Evolutionary conservation across 2,329 filamentous ascomycete species (phyloP).

Genomic region (Ophiocordyceps camponoti-rufipedis): DNA sequence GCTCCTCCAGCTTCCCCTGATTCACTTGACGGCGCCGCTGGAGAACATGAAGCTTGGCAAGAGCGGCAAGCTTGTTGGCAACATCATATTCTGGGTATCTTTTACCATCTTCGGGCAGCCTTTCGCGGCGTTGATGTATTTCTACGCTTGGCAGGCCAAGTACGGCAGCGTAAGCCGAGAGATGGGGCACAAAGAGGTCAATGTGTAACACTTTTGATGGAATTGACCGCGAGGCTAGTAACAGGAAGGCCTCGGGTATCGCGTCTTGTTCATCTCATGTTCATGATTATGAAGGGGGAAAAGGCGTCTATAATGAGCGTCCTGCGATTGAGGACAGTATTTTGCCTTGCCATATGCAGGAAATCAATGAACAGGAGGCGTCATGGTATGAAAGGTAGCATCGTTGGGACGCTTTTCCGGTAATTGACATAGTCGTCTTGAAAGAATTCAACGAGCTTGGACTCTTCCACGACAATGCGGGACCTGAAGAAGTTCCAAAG

Average conservation of each 20-base stretch:
- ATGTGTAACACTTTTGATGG: not conserved
- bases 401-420: conserved; percentile 48
- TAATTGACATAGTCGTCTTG: conserved; percentile 66
- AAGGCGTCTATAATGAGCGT: not conserved
- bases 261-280: not conserved
- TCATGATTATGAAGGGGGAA: not conserved
- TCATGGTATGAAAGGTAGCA: conserved; percentile 50
- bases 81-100: conserved; percentile 89
- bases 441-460: conserved; percentile 63
- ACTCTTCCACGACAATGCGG: conserved; percentile 65
- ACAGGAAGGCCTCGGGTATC: not conserved
- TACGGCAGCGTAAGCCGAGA: conserved; percentile 62
- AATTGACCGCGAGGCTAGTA: not conserved
- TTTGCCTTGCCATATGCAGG: not conserved
- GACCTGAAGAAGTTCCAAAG: conserved; percentile 72
- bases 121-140: conserved; percentile 80
- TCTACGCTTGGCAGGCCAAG: conserved; percentile 97
- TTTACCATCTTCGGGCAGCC: conserved; percentile 95
- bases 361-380: not conserved
- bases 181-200: conserved; percentile 4
- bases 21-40: conserved; percentile 59
- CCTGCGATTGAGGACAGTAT: not conserved
- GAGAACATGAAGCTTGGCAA: conserved; percentile 56
- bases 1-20: conserved; percentile 82
- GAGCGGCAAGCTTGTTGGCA: conserved; percentile 65